Evolutionary conservation across 2,329 filamentous ascomycete species (phyloP).

Genomic region (Aspergillus sp.): DNA sequence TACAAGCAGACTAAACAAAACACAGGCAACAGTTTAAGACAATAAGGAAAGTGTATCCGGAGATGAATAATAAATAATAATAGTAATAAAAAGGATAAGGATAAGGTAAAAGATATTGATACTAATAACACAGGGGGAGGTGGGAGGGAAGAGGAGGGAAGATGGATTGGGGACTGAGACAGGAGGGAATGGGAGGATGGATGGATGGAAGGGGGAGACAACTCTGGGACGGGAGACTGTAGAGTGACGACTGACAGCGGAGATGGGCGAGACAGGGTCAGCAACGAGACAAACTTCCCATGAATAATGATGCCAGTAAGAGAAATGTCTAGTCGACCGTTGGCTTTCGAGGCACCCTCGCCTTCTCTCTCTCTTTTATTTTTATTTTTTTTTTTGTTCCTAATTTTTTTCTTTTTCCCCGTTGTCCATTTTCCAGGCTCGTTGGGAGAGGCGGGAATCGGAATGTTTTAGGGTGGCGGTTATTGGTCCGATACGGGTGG

Average conservation of each 20-base stretch:
- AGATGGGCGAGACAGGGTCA: constrained; percentile 9
- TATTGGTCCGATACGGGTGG: constrained; percentile 24
- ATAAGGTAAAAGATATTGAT: constrained; percentile 11
- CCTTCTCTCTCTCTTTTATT: too few species aligned
- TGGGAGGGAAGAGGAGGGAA: constrained; percentile 10
- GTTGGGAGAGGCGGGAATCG: constrained; percentile 14
- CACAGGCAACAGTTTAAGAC: constrained; percentile 2
- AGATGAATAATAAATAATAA: not conserved
- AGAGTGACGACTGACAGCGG: constrained; percentile 8
- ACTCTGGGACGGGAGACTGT: constrained; percentile 1
- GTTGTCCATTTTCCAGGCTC: constrained; percentile 3
- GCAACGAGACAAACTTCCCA: not conserved
- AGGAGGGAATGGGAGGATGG: constrained; percentile 11
- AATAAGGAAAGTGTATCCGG: constrained; percentile 11
- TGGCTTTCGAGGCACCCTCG: not conserved
- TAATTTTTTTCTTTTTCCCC: constrained; percentile 16
- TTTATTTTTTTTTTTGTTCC: not conserved
- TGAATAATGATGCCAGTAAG: constrained; percentile 11
- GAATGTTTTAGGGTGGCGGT: constrained; percentile 20
- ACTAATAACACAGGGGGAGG: constrained; percentile 20
- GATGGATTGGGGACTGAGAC: not conserved
- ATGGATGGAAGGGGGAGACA: constrained; percentile 4
- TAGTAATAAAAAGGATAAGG: constrained; percentile 7
- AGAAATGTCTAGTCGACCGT: not conserved
- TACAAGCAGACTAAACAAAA: constrained; percentile 14